Percentiles rank a stretch among this genome's conserved stretches.
These are phyloP conservation scores for Asterochloris erici DNA, from an alignment of 139 green algal genomes.

Conservation along the genomic window DNA sequence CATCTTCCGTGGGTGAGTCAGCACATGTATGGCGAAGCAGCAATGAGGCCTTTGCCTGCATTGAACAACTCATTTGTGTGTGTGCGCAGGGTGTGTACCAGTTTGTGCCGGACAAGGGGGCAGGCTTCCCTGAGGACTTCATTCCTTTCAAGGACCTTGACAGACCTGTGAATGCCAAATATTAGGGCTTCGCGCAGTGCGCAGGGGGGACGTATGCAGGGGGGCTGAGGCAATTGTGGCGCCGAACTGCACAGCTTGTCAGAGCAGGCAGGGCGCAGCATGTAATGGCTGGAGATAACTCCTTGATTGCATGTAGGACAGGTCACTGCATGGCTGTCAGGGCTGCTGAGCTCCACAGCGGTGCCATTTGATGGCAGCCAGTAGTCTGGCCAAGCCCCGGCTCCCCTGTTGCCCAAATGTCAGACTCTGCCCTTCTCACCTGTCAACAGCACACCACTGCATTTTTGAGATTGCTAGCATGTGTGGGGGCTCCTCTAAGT, in stretches of 20 bases:
- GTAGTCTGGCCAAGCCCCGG: too few relatives aligned
- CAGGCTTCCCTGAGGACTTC: slow-evolving; percentile 17
- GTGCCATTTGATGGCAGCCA: too few relatives aligned
- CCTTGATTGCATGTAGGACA: background rate
- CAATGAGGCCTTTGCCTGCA: too few relatives aligned
- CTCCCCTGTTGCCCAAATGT: too few relatives aligned
- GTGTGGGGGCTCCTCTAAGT: too few relatives aligned
- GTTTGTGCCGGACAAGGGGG: slow-evolving; percentile 14
- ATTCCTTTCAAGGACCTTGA: slow-evolving; percentile 10
- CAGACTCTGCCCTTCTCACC: too few relatives aligned
- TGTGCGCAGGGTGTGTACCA: slow-evolving; percentile 9
- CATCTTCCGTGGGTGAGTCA: slow-evolving; percentile 9
- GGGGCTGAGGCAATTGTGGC: background rate
- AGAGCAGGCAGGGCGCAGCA: background rate
- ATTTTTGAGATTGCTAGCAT: too few relatives aligned
- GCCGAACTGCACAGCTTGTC: background rate
- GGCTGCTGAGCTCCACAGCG: background rate
- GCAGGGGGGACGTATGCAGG: too few relatives aligned
- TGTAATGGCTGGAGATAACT: background rate
- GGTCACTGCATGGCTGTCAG: background rate
- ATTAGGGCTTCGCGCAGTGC: background rate
- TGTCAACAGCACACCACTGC: too few relatives aligned
- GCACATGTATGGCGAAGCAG: background rate
- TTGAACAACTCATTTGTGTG: background rate
- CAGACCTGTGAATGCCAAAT: slow-evolving; percentile 13